Evolutionary conservation across 345 rosid genomes (phyloP).

Genomic region (Murraya paniculata): DNA sequence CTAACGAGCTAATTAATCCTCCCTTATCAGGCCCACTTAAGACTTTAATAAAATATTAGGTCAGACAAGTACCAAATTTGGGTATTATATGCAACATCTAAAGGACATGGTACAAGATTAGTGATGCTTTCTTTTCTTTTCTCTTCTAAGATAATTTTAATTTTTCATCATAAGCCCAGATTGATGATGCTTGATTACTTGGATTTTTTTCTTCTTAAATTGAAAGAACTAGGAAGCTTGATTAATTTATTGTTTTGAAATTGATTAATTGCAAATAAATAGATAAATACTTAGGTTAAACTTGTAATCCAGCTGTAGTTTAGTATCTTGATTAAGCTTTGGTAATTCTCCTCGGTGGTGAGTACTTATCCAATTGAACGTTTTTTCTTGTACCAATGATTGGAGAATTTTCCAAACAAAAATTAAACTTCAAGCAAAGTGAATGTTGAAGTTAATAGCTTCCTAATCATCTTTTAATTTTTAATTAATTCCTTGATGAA

Average conservation of each 20-base stretch:
- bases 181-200: neutral
- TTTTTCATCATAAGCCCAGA: too few relatives aligned
- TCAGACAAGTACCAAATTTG: neutral
- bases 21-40: conserved; percentile 4
- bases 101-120: too few relatives aligned
- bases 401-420: conserved; percentile 21
- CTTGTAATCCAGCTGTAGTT: neutral
- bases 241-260: too few relatives aligned
- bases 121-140: neutral
- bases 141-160: too few relatives aligned
- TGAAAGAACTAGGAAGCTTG: neutral
- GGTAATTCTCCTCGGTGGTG: neutral
- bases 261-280: too few relatives aligned
- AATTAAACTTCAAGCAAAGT: neutral
- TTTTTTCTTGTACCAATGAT: conserved; percentile 29
- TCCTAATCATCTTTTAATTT: neutral
- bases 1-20: conserved; percentile 13
- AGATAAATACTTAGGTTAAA: neutral
- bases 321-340: neutral
- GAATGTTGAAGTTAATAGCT: neutral
- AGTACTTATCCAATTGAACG: conserved; percentile 4
- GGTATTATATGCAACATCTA: neutral
- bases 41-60: neutral
- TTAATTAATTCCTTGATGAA: conserved; percentile 5
- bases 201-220: too few relatives aligned